Conservation (phyloP, 305 asterid genomes). For the Fraxinus sp. region DNA sequence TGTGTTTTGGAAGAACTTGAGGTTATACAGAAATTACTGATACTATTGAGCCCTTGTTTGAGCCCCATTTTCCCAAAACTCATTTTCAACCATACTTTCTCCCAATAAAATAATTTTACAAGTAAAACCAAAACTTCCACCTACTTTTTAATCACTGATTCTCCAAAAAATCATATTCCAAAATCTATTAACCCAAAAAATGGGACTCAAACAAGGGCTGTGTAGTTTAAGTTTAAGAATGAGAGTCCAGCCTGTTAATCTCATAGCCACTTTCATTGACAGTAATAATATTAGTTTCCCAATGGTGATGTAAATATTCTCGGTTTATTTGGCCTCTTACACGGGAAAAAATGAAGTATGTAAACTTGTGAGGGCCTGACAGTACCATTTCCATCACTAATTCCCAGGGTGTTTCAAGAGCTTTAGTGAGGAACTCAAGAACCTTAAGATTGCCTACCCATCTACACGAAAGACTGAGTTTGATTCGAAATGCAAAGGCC, state of each 20-base stretch:
- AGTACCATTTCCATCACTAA: constrained; percentile 7
- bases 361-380: neutral
- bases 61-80: neutral
- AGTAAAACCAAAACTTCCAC: neutral
- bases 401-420: constrained; percentile 85
- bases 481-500: constrained; percentile 81
- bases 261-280: neutral
- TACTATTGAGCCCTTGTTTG: neutral
- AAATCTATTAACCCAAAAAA: neutral
- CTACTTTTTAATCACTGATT: neutral
- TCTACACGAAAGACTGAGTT: constrained; percentile 74
- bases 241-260: neutral
- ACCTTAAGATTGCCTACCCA: constrained; percentile 81
- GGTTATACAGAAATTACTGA: neutral
- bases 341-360: neutral
- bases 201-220: neutral
- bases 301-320: neutral
- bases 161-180: neutral
- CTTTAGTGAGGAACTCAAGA: constrained; percentile 81
- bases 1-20: neutral
- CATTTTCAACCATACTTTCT: neutral
- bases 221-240: neutral
- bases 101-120: neutral
- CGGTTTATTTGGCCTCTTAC: neutral
- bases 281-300: neutral